A percentile compares a stretch with the other conserved stretches of the same genome.
Evolutionary conservation across 1,139 yeast species (phyloP).

Genomic region (Taphrina sp.): DNA sequence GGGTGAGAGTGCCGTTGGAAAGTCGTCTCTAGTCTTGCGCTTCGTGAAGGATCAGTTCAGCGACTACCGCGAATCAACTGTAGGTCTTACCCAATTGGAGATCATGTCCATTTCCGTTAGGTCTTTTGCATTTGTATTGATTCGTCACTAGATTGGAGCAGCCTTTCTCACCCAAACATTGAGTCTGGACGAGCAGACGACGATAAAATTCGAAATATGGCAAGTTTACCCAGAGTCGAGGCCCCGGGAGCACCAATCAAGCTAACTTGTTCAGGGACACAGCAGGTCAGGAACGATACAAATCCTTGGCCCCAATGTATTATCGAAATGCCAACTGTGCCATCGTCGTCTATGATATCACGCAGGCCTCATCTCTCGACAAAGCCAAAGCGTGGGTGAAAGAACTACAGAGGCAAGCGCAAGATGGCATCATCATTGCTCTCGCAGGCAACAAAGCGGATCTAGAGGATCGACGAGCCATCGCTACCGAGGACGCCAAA

Average conservation of each 20-base stretch:
- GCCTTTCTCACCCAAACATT: slow-evolving; percentile 93
- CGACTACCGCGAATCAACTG: slow-evolving; percentile 89
- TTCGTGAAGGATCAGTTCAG: slow-evolving; percentile 94
- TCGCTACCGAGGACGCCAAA: slow-evolving; percentile 55
- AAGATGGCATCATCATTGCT: slow-evolving; percentile 76
- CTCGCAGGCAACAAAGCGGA: slow-evolving; percentile 82
- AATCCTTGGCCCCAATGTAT: slow-evolving; percentile 85
- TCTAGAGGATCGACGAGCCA: slow-evolving; percentile 55
- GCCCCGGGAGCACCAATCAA: too few species aligned
- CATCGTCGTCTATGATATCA: slow-evolving; percentile 73
- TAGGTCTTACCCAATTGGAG: slow-evolving; percentile 41
- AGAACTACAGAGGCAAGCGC: slow-evolving; percentile 88
- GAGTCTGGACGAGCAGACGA: slow-evolving; percentile 56
- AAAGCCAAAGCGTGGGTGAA: slow-evolving; percentile 96
- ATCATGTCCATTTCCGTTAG: too few species aligned
- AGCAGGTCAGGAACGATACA: slow-evolving; percentile 91
- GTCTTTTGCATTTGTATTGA: too few species aligned
- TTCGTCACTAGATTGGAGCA: slow-evolving; percentile 55
- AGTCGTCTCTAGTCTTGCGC: slow-evolving; percentile 73
- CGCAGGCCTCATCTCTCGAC: slow-evolving; percentile 64
- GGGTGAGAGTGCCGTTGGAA: slow-evolving; percentile 97
- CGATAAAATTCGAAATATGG: slow-evolving; percentile 52
- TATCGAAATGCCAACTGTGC: slow-evolving; percentile 88
- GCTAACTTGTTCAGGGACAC: slow-evolving; percentile 70
- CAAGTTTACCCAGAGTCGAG: slow-evolving; percentile 38